A percentile compares a stretch with the other conserved stretches of the same genome.
Evolutionary conservation across 495 filamentous ascomycete genomes (phyloP).

Genomic region (Penicillium steckii): DNA sequence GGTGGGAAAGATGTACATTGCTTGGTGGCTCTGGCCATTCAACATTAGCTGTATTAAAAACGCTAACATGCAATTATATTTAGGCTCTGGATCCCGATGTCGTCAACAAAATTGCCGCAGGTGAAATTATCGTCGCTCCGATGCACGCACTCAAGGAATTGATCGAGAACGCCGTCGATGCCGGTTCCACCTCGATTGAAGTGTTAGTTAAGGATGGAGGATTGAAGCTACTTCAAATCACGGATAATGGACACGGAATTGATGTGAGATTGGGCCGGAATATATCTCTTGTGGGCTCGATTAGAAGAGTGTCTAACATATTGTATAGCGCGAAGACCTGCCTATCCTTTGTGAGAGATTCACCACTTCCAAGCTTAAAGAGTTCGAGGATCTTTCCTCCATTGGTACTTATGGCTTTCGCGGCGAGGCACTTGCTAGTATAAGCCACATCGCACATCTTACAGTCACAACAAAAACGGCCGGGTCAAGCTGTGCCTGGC

Average conservation of each 20-base stretch:
- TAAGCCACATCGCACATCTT: conserved; percentile 97
- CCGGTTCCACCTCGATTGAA: conserved; percentile 88
- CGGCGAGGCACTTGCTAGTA: conserved; percentile 95
- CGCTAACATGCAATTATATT: neutral
- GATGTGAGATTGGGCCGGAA: conserved; percentile 57
- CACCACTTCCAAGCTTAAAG: conserved; percentile 94
- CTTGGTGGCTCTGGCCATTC: neutral
- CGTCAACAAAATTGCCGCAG: conserved; percentile 99
- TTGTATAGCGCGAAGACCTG: conserved; percentile 75
- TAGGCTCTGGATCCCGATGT: conserved; percentile 92
- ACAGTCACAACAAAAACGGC: conserved; percentile 92
- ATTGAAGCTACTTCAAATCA: conserved; percentile 95
- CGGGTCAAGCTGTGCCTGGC: conserved; percentile 86
- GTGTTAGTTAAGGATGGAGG: conserved; percentile 94
- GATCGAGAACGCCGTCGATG: conserved; percentile 97
- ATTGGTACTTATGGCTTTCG: conserved; percentile 98
- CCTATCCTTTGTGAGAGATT: conserved; percentile 94
- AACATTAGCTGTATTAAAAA: neutral
- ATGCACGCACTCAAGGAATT: conserved; percentile 97
- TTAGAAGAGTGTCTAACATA: conserved; percentile 10
- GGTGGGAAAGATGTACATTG: conserved; percentile 30
- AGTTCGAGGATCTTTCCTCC: conserved; percentile 87
- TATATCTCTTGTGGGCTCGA: neutral
- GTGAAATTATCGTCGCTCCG: conserved; percentile 97
- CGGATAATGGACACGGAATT: conserved; percentile 97